Evolutionary conservation across 1,284 basidiomycete species (phyloP).

Genomic region (Leccinum pachyderme): DNA sequence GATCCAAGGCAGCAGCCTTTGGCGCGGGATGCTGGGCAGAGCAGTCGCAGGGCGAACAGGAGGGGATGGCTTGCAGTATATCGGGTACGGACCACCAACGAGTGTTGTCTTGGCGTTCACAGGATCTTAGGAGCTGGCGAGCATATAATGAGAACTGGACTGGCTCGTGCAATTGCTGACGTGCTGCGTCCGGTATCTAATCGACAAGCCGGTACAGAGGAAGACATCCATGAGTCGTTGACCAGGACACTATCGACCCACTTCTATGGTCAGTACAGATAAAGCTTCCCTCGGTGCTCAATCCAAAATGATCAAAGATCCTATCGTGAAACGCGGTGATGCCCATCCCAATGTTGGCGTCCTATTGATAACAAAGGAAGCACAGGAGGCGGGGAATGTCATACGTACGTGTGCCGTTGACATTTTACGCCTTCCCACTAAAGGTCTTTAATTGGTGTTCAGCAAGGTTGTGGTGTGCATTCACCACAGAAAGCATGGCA

Average conservation of each 20-base stretch:
- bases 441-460: conserved; percentile 2
- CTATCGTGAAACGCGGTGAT: conserved; percentile 30
- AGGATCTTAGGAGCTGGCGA: conserved; percentile 52
- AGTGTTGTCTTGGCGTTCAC: conserved; percentile 42
- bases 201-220: conserved; percentile 20
- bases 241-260: conserved; percentile 34
- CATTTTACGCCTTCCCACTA: neutral
- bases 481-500: conserved; percentile 80
- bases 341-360: conserved; percentile 40
- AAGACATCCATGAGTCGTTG: conserved; percentile 44
- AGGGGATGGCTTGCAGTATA: conserved; percentile 61
- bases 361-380: conserved; percentile 48
- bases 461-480: conserved; percentile 76
- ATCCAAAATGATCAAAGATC: conserved; percentile 23
- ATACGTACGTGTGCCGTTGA: conserved; percentile 21
- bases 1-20: conserved; percentile 53
- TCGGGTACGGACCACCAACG: conserved; percentile 47
- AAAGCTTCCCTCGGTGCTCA: neutral
- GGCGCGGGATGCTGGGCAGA: conserved; percentile 74
- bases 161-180: conserved; percentile 46
- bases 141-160: conserved; percentile 43
- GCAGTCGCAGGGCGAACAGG: conserved; percentile 22
- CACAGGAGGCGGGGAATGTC: conserved; percentile 29
- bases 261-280: conserved; percentile 39
- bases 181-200: conserved; percentile 25